phyloP scores from a whole-genome alignment of 2,329 filamentous ascomycete species.

The Coniella vitis region DNA sequence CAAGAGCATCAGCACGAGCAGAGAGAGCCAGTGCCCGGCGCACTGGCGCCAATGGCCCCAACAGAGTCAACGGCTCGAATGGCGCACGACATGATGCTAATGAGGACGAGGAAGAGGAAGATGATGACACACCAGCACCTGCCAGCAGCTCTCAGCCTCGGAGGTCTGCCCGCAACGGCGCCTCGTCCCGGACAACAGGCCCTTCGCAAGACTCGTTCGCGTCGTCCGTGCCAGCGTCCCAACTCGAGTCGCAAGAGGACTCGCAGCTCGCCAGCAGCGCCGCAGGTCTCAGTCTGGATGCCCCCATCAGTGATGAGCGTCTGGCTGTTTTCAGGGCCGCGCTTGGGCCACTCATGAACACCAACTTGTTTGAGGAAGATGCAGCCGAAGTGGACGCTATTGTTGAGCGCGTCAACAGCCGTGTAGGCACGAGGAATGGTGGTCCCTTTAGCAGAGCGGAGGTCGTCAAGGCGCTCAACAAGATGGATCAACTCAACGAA shows the following conservation, averaged over 20 bases:
- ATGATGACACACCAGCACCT: constrained; percentile 36
- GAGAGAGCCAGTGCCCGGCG: constrained; percentile 21
- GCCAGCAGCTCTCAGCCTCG: constrained; percentile 37
- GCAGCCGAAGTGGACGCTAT: constrained; percentile 69
- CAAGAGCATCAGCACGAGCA: constrained; percentile 27
- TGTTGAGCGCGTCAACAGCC: constrained; percentile 71
- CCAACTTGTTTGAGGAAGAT: constrained; percentile 80
- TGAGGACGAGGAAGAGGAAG: constrained; percentile 40
- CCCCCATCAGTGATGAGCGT: constrained; percentile 53
- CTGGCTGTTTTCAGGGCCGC: constrained; percentile 70
- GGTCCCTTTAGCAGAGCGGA: constrained; percentile 64
- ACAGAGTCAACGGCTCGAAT: constrained; percentile 19
- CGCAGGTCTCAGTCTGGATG: constrained; percentile 35
- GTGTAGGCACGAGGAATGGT: constrained; percentile 46
- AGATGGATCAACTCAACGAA: constrained; percentile 77
- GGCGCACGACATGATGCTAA: constrained; percentile 40
- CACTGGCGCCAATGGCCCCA: constrained; percentile 22
- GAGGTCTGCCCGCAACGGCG: constrained; percentile 31
- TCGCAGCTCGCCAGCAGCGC: constrained; percentile 37
- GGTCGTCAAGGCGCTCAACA: constrained; percentile 68
- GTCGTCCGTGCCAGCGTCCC: constrained; percentile 72
- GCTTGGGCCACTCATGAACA: constrained; percentile 76
- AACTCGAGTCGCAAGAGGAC: constrained; percentile 45
- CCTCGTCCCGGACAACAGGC: constrained; percentile 33
- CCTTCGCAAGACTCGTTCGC: constrained; percentile 64